Base-by-base conservation (phyloP, 306 rosid genomes). In the Prosopis cineraria region DNA sequence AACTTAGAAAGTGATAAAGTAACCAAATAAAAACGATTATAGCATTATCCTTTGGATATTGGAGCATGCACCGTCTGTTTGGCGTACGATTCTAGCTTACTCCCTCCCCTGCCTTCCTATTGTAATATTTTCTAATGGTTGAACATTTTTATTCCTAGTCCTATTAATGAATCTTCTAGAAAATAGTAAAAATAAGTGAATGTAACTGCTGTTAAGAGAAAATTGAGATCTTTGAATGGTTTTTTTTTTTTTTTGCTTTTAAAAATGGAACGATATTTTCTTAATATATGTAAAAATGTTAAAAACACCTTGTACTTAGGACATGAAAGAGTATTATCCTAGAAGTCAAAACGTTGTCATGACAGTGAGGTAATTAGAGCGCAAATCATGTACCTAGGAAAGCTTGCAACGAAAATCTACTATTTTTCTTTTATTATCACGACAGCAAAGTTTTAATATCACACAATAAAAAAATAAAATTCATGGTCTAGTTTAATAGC, bases 51-150 rank as follows among this genome's bases (percentile, higher is more conserved):
- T 77, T 36, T 68, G 60, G 65, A 70, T 70, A 11, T 70, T 69
- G 81, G 76, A 78, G 72, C 85, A 85, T 81, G 81, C 83, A 78
- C 66, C 81, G 68, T 55, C 66, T 85, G 68, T 55, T 78, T 55
- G 69, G 62, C 83, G 81, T 74, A 53, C 83, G 75, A 50, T 80
- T 55, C 72, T 64, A 24, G 79, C 68, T 48, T 85, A 36, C 31
- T 55, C n/a, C n/a, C n/a, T n/a, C n/a, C n/a, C n/a, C n/a, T n/a
- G n/a, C n/a, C n/a, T n/a, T n/a, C n/a, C n/a, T n/a, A n/a, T n/a
- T n/a, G n/a, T n/a, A n/a, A n/a, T n/a, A n/a, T n/a, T n/a, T n/a
- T n/a, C n/a, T n/a, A n/a, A n/a, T n/a, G n/a, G n/a, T n/a, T n/a
- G n/a, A n/a, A n/a, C n/a, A n/a, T n/a, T n/a, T n/a, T n/a, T n/a